phyloP scores from a whole-genome alignment of 768 basidiomycete species.

The Astraeus odoratus region DNA sequence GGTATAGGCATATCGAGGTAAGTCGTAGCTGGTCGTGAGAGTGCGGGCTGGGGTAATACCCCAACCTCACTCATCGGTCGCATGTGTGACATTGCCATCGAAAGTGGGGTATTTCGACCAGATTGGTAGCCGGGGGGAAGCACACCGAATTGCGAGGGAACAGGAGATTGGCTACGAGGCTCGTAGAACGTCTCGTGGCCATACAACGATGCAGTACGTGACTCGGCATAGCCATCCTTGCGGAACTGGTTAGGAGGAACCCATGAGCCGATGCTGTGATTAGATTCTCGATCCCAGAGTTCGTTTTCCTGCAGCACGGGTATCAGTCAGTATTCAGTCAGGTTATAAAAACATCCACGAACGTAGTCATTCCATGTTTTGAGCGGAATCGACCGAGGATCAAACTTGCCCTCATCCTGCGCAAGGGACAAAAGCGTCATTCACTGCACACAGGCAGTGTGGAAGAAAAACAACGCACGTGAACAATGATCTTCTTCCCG shows the following conservation, averaged over 20 bases:
- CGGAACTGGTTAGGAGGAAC: slow-evolving; percentile 68
- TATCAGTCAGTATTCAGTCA: slow-evolving; percentile 2
- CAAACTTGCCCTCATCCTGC: slow-evolving; percentile 96
- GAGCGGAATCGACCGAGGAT: slow-evolving; percentile 86
- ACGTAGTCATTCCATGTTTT: slow-evolving; percentile 98
- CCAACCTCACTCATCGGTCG: slow-evolving; percentile 27
- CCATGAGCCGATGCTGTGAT: slow-evolving; percentile 93
- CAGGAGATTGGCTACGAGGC: slow-evolving; percentile 64
- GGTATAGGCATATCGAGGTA: slow-evolving; percentile 73
- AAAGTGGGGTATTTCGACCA: slow-evolving; percentile 67
- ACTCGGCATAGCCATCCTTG: slow-evolving; percentile 72
- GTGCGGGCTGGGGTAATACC: slow-evolving; percentile 52
- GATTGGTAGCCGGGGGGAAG: slow-evolving; percentile 66
- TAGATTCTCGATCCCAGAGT: slow-evolving; percentile 95
- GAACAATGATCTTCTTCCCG: slow-evolving; percentile 93
- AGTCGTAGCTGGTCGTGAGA: slow-evolving; percentile 66
- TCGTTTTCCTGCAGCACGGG: slow-evolving; percentile 67
- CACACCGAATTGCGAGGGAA: slow-evolving; percentile 58
- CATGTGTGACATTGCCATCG: slow-evolving; percentile 24
- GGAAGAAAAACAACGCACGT: slow-evolving; percentile 46
- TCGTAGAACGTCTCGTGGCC: slow-evolving; percentile 88
- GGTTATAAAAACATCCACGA: slow-evolving; percentile 21
- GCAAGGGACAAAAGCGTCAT: slow-evolving; percentile 2
- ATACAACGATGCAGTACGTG: slow-evolving; percentile 72
- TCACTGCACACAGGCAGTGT: background rate